These are phyloP conservation scores for Areca catechu DNA, from an alignment of 176 grass and related monocot genomes.

Conservation along the genomic window DNA sequence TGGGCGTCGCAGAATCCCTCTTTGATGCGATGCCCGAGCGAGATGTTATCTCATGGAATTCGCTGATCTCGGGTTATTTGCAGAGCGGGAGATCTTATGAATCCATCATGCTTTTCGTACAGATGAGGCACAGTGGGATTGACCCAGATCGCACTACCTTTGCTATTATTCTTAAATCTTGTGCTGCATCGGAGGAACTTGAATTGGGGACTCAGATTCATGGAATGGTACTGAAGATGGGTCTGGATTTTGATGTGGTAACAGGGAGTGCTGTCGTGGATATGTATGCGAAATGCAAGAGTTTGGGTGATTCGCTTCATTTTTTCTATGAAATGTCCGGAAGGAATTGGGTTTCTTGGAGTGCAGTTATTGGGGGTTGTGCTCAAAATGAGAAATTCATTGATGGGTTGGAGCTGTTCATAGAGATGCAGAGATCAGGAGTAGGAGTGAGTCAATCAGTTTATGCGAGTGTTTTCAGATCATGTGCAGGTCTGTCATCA, in stretches of 20 bases:
- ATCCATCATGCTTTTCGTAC: conserved; percentile 33
- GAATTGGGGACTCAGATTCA: conserved; percentile 50
- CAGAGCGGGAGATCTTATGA: conserved; percentile 23
- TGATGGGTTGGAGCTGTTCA: conserved; percentile 45
- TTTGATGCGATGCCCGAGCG: conserved; percentile 43
- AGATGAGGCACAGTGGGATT: conserved; percentile 34
- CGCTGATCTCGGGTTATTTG: conserved; percentile 41
- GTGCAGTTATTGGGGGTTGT: conserved; percentile 48
- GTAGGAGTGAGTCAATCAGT: conserved; percentile 51
- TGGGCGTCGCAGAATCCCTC: conserved; percentile 14
- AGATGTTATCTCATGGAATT: conserved; percentile 72
- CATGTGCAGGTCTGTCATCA: conserved; percentile 40
- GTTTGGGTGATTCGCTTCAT: conserved; percentile 36
- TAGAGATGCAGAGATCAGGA: conserved; percentile 59
- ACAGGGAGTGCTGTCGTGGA: conserved; percentile 52
- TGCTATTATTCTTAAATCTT: conserved; percentile 54
- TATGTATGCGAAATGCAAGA: conserved; percentile 78
- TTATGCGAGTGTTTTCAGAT: conserved; percentile 78
- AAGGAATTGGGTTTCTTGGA: conserved; percentile 74
- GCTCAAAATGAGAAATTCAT: conserved; percentile 48
- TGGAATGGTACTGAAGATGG: conserved; percentile 33
- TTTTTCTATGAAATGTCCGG: conserved; percentile 61
- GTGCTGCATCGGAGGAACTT: conserved; percentile 33
- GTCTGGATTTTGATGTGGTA: conserved; percentile 42
- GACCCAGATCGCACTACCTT: conserved; percentile 41